These are phyloP conservation scores for Aspergillus vadensis DNA, from an alignment of 2,329 filamentous ascomycete genomes.

Conservation along the genomic window DNA sequence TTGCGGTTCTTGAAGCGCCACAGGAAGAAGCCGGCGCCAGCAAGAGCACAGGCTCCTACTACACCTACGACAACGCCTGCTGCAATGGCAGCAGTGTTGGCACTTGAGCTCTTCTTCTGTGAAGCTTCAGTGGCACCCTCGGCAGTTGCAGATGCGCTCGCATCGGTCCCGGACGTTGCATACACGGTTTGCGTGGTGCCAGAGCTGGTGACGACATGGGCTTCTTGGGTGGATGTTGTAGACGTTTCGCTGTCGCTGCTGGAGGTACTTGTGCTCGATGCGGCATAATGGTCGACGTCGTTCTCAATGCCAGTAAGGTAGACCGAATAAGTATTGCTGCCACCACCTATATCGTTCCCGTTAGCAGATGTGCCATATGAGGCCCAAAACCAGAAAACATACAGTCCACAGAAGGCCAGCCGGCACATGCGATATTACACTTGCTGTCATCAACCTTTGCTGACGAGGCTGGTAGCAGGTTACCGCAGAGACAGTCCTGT, in stretches of 20 bases:
- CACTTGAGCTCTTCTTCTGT: conserved; percentile 33
- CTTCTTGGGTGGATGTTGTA: conserved; percentile 26
- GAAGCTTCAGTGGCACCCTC: conserved; percentile 3
- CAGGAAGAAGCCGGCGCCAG: conserved; percentile 71
- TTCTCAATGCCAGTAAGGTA: conserved; percentile 53
- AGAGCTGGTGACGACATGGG: conserved; percentile 18
- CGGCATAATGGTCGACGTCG: conserved; percentile 37
- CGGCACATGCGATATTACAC: conserved; percentile 68
- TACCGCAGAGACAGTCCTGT: conserved; percentile 72
- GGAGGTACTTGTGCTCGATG: conserved; percentile 25
- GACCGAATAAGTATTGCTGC: conserved; percentile 54
- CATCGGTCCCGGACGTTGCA: conserved; percentile 34
- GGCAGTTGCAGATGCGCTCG: not conserved
- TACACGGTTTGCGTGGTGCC: conserved; percentile 35
- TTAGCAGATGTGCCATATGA: conserved; percentile 9
- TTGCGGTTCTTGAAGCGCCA: conserved; percentile 74
- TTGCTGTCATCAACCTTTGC: conserved; percentile 58
- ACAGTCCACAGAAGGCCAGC: conserved; percentile 67
- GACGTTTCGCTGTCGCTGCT: conserved; percentile 45
- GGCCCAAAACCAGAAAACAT: conserved; percentile 34
- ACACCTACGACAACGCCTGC: conserved; percentile 86
- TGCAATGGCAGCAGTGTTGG: conserved; percentile 82
- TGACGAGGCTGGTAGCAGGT: conserved; percentile 62
- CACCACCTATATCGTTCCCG: conserved; percentile 56
- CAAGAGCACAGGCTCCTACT: conserved; percentile 65